A percentile compares a stretch with the other conserved stretches of the same genome.
phyloP scores from a whole-genome alignment of 148 eudicot genomes.

The Vaccinium corymbosum region DNA sequence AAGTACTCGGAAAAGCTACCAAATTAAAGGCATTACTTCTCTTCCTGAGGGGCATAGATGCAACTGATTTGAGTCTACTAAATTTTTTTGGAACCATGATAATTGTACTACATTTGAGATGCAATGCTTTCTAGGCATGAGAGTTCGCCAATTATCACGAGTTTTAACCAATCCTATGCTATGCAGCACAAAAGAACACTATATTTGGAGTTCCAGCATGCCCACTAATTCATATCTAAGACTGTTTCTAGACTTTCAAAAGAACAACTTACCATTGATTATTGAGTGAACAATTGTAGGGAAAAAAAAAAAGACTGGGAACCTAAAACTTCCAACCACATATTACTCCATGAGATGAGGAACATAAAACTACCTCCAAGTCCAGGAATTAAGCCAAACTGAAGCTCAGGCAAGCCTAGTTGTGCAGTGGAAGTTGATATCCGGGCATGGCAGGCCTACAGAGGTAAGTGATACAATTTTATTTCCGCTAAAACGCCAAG shows the following conservation, averaged over 20 bases:
- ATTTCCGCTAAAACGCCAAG: background rate
- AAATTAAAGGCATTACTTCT: background rate
- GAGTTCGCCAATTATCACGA: background rate
- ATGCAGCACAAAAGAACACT: background rate
- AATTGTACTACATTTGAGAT: background rate
- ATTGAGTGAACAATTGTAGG: background rate
- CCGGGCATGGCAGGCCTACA: slow-evolving; percentile 39
- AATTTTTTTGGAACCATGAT: background rate
- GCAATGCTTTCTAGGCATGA: background rate
- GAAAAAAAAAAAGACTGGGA: background rate
- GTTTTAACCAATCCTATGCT: background rate
- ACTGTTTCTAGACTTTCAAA: background rate
- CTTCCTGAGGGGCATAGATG: background rate
- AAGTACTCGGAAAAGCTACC: background rate
- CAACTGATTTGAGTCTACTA: background rate
- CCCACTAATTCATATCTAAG: background rate
- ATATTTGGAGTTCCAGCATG: background rate
- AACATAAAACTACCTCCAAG: slow-evolving; percentile 30
- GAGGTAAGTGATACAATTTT: background rate
- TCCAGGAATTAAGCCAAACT: slow-evolving; percentile 33
- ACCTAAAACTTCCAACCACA: background rate
- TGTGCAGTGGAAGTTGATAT: slow-evolving; percentile 31
- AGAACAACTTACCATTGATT: background rate
- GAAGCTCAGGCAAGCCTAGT: slow-evolving; percentile 33
- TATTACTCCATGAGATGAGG: background rate